Evolutionary conservation across 2,329 filamentous ascomycete genomes (phyloP), one percentile per base, ranked within the genome.

Genomic region (Trichoderma pleuroti): DNA sequence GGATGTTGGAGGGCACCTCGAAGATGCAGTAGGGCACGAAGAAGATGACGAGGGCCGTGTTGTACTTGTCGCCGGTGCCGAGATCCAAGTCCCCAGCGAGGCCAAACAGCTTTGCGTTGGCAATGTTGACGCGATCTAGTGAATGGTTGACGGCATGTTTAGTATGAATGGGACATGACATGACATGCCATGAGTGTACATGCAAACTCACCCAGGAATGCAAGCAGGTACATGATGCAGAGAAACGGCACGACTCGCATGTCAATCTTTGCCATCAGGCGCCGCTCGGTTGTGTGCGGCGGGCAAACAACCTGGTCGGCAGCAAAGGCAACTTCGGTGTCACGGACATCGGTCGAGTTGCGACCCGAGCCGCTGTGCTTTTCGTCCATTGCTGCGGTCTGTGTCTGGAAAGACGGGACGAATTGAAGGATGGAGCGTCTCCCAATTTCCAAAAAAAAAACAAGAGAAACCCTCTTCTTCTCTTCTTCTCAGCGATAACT

Each of bases 21-120:
- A 88, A 86, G 68, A 92, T 76, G 75, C 92, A 84, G 78, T 94
- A 95, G 1, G 92, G 92, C 1, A 94, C 87, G 80, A 94, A 95
- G 83, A 95, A 94, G 76, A 94, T 93, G 70, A 91, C 91, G 72
- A 94, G 84, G 1, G 90, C 90, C 16, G 90, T 92, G 79, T 93
- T 94, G 81, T 92, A 94, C 76, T 92, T 82, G 6, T 82, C 83
- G 28, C 85, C 79, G 32, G 57, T 65, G 10, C 69, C 70, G 56
- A 94, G 86, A 4, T 83, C 72, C 6, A 95, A 84, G 73, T 94
- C 92, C 12, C 84, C 76, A 30, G 84, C 83, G 16, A 95, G 83
- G 52, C 86, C 85, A 72, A 93, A 93, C 59, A 92, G 85, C 56
- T 86, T 87, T 32, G 92, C 92, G 80, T 94, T 94, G 79, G 90